Evolutionary conservation across 2,329 filamentous ascomycete species (phyloP).

Genomic region (Paraphaeosphaeria minitans): DNA sequence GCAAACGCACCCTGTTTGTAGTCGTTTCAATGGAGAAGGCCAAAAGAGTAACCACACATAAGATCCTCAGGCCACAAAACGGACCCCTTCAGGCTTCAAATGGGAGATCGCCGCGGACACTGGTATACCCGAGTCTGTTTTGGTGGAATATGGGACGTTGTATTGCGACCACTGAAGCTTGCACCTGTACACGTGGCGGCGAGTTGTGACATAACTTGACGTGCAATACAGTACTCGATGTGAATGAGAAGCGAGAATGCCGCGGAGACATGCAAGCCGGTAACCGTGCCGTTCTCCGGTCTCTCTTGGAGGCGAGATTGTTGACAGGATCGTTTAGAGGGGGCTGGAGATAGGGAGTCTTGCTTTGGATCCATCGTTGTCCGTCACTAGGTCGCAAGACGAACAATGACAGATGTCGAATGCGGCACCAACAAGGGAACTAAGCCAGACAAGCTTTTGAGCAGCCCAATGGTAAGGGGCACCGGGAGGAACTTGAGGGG

Average conservation of each 20-base stretch:
- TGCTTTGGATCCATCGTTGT: constrained; percentile 19
- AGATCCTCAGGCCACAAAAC: constrained; percentile 12
- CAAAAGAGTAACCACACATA: constrained; percentile 15
- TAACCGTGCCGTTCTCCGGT: constrained; percentile 7
- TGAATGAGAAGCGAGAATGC: neutral
- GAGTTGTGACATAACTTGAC: neutral
- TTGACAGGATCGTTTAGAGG: constrained; percentile 14
- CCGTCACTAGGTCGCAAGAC: constrained; percentile 27
- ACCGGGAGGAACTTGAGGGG: constrained; percentile 12
- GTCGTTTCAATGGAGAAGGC: constrained; percentile 1
- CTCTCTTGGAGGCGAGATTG: constrained; percentile 8
- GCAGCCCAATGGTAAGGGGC: constrained; percentile 4
- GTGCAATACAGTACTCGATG: neutral
- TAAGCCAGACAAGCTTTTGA: constrained; percentile 5
- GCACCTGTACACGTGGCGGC: neutral
- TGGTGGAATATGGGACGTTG: constrained; percentile 5
- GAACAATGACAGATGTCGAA: constrained; percentile 20
- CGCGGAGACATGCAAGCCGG: neutral
- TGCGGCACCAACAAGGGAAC: constrained; percentile 4
- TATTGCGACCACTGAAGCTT: constrained; percentile 2
- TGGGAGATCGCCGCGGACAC: constrained; percentile 19
- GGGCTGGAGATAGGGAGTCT: constrained; percentile 11
- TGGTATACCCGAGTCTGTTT: neutral
- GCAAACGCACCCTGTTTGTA: constrained; percentile 17
- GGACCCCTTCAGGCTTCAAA: neutral